Conservation (phyloP, 2,329 filamentous ascomycete species). For the Grosmannia clavigera region DNA sequence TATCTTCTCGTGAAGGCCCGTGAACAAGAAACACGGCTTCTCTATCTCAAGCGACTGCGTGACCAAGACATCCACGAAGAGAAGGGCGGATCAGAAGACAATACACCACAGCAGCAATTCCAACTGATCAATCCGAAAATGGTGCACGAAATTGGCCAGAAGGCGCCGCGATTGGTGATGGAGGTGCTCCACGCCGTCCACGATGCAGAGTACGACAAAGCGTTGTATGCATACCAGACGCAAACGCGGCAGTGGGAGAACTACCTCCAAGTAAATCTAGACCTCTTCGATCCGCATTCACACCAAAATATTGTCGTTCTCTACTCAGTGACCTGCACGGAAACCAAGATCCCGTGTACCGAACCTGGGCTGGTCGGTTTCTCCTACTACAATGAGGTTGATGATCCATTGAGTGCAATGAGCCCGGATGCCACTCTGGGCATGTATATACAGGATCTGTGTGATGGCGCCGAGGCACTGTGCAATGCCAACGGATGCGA, state of each 20-base stretch:
- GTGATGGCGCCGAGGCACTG: conserved; percentile 58
- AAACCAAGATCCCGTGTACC: conserved; percentile 83
- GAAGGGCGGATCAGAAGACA: conserved; percentile 40
- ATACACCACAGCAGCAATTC: conserved; percentile 58
- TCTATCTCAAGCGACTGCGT: conserved; percentile 69
- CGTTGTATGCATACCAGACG: conserved; percentile 82
- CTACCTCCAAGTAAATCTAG: conserved; percentile 75
- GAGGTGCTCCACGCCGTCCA: conserved; percentile 92
- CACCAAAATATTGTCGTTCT: conserved; percentile 95
- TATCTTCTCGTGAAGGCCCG: conserved; percentile 86
- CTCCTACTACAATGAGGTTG: conserved; percentile 86
- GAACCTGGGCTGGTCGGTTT: conserved; percentile 85
- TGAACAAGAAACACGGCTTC: conserved; percentile 75
- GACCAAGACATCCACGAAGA: conserved; percentile 55
- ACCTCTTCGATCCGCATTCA: conserved; percentile 86
- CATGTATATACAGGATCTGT: conserved; percentile 88
- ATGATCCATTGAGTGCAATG: conserved; percentile 48
- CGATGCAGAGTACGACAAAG: conserved; percentile 93
- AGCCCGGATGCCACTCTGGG: conserved; percentile 85
- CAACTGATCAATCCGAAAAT: conserved; percentile 90
- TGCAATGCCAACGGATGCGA: conserved; percentile 81
- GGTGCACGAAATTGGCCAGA: conserved; percentile 73
- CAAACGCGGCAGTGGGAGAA: conserved; percentile 95
- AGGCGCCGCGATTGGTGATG: conserved; percentile 74
- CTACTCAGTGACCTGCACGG: conserved; percentile 86